phyloP scores from a whole-genome alignment of 768 basidiomycete genomes.

The Podaxis sp. region DNA sequence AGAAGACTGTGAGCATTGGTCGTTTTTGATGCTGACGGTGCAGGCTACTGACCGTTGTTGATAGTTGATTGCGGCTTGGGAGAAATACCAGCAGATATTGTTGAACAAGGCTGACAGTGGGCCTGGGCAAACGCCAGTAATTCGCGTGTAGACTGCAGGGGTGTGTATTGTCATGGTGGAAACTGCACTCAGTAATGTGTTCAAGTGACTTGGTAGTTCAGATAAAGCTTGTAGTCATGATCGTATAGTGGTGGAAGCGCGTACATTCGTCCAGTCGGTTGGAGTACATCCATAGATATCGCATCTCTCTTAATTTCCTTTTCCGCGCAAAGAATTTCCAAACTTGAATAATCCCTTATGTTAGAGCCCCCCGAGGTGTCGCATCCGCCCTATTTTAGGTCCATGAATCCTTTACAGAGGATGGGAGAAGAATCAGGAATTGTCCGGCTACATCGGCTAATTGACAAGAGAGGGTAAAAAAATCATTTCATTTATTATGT shows the following conservation, averaged over 20 bases:
- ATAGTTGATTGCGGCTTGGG: conserved; percentile 77
- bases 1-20: conserved; percentile 62
- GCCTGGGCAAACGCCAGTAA: conserved; percentile 1
- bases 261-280: too few relatives aligned
- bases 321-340: too few relatives aligned
- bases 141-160: neutral
- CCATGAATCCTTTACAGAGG: too few relatives aligned
- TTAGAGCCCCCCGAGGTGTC: too few relatives aligned
- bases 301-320: too few relatives aligned
- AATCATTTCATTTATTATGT: neutral
- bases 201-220: neutral
- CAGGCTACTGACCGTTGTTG: conserved; percentile 5
- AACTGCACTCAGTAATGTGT: neutral
- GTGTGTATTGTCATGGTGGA: too few relatives aligned
- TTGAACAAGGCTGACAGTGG: conserved; percentile 43
- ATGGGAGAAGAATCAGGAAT: too few relatives aligned
- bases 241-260: too few relatives aligned
- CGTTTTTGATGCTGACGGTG: neutral
- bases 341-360: too few relatives aligned
- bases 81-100: conserved; percentile 73
- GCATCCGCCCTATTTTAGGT: too few relatives aligned
- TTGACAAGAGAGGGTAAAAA: neutral
- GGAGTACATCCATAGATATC: neutral
- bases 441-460: too few relatives aligned
- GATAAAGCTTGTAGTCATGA: neutral